phyloP scores from a whole-genome alignment of 2,329 filamentous ascomycete species.

The Monilinia aucupariae region DNA sequence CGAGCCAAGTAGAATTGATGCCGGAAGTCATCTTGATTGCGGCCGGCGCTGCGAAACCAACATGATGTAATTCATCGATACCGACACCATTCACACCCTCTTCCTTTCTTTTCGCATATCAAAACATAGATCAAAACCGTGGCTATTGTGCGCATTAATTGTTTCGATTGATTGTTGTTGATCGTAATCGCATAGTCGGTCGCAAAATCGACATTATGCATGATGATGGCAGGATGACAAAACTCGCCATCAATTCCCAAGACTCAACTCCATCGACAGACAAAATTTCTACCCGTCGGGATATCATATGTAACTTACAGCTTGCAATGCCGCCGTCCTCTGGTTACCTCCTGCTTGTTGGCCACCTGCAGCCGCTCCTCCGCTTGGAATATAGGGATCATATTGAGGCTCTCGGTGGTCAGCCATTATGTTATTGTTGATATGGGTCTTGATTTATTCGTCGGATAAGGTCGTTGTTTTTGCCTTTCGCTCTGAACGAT shows the following conservation, averaged over 20 bases:
- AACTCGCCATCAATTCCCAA: conserved; percentile 22
- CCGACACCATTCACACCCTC: neutral
- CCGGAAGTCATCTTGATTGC: neutral
- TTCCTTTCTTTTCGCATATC: neutral
- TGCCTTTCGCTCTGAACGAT: neutral
- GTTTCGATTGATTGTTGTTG: neutral
- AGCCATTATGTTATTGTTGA: conserved; percentile 29
- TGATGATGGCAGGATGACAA: conserved; percentile 12
- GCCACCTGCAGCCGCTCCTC: conserved; percentile 37
- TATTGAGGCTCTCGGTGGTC: conserved; percentile 29
- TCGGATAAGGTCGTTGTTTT: neutral
- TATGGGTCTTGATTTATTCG: conserved; percentile 2
- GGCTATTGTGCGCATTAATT: neutral
- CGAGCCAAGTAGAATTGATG: too few species aligned
- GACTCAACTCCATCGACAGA: conserved; percentile 16
- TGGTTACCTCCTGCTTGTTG: conserved; percentile 43
- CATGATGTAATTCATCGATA: conserved; percentile 11
- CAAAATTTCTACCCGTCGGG: conserved; percentile 14
- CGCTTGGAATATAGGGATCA: conserved; percentile 35
- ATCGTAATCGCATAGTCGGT: neutral
- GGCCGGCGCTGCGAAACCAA: conserved; percentile 21
- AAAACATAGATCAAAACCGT: neutral
- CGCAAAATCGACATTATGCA: conserved; percentile 15
- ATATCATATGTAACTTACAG: conserved; percentile 53
- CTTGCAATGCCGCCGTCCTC: conserved; percentile 71